phyloP scores from a whole-genome alignment of 1,284 basidiomycete genomes.

The Malassezia psittaci region DNA sequence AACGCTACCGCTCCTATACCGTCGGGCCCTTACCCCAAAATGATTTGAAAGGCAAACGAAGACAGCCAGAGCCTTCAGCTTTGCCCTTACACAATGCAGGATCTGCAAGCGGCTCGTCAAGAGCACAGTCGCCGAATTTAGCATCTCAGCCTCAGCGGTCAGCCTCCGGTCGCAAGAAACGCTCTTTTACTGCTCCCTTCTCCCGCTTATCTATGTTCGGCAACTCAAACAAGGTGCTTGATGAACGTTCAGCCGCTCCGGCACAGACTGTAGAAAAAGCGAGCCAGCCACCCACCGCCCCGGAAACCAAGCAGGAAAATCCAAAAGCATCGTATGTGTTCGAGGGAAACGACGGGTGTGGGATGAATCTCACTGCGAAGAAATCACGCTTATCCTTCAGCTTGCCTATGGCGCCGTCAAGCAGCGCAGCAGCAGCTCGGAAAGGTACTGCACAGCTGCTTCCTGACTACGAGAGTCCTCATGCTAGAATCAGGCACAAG shows the following conservation, averaged over 20 bases:
- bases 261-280: background rate
- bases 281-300: background rate
- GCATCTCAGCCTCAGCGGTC: background rate
- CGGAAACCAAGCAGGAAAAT: constrained; percentile 9
- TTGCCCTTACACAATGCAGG: background rate
- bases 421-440: constrained; percentile 18
- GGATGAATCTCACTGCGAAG: constrained; percentile 35
- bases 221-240: constrained; percentile 20
- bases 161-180: constrained; percentile 3
- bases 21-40: constrained; percentile 33
- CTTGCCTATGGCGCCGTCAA: constrained; percentile 33
- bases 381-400: constrained; percentile 45
- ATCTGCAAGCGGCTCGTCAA: background rate
- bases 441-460: constrained; percentile 31
- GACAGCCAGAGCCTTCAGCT: background rate
- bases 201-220: constrained; percentile 37
- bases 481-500: constrained; percentile 43
- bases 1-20: constrained; percentile 35
- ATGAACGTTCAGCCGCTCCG: background rate
- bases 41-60: background rate
- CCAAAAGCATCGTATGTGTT: constrained; percentile 41
- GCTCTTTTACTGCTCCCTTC: constrained; percentile 27
- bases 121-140: too few relatives aligned
- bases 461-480: constrained; percentile 44
- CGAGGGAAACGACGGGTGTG: constrained; percentile 37